Evolutionary conservation across 352 stramenopile genomes (phyloP), one percentile per base, ranked within the genome.

Genomic region (Phytopythium litorale): DNA sequence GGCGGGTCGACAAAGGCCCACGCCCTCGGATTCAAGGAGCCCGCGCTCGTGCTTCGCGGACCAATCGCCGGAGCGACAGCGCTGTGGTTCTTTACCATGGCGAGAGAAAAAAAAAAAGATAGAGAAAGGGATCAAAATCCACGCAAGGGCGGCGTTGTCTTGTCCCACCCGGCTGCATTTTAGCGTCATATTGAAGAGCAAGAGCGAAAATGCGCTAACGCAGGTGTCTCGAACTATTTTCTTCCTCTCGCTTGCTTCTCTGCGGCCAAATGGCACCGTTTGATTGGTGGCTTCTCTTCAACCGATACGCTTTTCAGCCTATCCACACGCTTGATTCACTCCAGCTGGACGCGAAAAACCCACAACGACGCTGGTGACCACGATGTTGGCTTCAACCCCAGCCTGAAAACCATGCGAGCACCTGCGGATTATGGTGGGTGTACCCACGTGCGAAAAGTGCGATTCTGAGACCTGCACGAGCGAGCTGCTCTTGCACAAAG

Each of bases 331-430:
- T n/a, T 18, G 5, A 46, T 46, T 48, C 33, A 15, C 33, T 7
- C 21, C 18, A 48, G 38, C 19, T 19, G 38, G 38, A n/a, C 38
- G n/a, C 5, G 9, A 13, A 9, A 21, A 8, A 45, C 7, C 15
- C 16, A 45, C 38, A 18, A 43, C n/a, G n/a, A 4, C 28, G 28
- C 30, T 53, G 33, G 46, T 53, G 12, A 53, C 46, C 30, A 56
- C 50, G 50, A 42, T 42, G 50, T 42, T 43, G 50, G 32, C 28
- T 56, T 38, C 50, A 42, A 56, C 50, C 50, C 2, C 30, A 30
- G 18, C 18, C 50, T 48, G n/a, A 35, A 53, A 53, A 21, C 8
- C 45, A 12, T 35, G 23, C 12, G 4, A 1, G 33, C 11, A 7
- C 1, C 33, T 38, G 33, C 9, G 18, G n/a, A 43, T 37, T 43